Base-by-base conservation (phyloP, 1,284 basidiomycete species). In the Microbotryum saponariae region DNA sequence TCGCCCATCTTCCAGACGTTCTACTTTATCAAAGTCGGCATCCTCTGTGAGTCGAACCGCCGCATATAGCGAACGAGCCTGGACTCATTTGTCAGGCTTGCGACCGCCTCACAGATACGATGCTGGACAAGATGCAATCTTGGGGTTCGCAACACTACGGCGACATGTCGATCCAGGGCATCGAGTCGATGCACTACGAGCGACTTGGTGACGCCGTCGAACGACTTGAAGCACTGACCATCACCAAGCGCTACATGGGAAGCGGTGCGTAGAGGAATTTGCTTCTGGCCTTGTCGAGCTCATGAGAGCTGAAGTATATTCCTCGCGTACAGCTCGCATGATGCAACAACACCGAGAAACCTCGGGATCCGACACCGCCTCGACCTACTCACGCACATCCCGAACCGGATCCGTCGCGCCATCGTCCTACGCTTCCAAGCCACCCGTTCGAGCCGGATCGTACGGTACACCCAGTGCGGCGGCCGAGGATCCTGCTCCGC, bases 1-100 rank as follows among this genome's bases (percentile, higher is more conserved):
- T 88, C 94, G 68, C 96, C 96, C 1, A 79, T 98, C 18, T 98
- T 97, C 82, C 88, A 97, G 73, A 94, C 91, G 27, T 93, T 94
- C 81, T 99, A 91, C 81, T 99, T 61, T 46, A 63, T 69, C 50
- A 63, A 69, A 47, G 58, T 66, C 44, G 65, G 67, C 18, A 64
- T 69, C 48, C 65, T 69, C 49, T 69, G 63, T 68, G 27, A 23
- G 61, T 48, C 14, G 2, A 21, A 18, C 8, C 5, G 48, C 20
- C 21, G 23, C 21, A 7, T 53, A 33, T 5, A 29, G 29, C 31
- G 9, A 29, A 53, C 51, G 21, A 53, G 37, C 37, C 14, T 42
- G 5, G 37, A 42, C 37, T 42, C 37, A 42, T 42, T 16, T 16
- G 8, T 31, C 31, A 31, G 31, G 2, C 7, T 31, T 31, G 31